Percentiles rank a stretch among this genome's conserved stretches.
These are phyloP conservation scores for Solanum corneliomulleri DNA, from an alignment of 257 asterid genomes.

Conservation along the genomic window DNA sequence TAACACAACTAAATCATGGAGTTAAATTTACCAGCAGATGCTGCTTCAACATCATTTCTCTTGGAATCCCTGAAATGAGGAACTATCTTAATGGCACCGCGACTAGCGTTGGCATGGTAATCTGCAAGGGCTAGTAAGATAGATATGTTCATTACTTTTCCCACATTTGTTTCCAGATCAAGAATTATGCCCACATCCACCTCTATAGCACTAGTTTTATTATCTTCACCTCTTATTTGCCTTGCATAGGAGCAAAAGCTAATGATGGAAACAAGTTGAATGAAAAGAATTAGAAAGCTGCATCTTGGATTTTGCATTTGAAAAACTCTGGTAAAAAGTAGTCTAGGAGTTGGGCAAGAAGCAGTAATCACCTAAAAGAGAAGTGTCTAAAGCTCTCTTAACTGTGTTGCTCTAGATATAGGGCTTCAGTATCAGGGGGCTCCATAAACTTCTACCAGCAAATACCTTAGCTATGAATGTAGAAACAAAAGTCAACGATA, in stretches of 20 bases:
- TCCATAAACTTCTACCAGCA: neutral
- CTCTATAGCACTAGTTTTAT: constrained; percentile 1
- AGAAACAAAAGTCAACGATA: neutral
- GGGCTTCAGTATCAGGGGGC: neutral
- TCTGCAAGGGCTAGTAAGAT: constrained; percentile 30
- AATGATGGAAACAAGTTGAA: neutral
- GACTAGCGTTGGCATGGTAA: constrained; percentile 11
- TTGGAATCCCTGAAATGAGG: constrained; percentile 26
- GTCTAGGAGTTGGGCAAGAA: neutral
- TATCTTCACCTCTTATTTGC: neutral
- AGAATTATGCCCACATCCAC: constrained; percentile 35
- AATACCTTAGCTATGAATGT: neutral
- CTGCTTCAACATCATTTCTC: constrained; percentile 20
- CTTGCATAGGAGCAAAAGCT: neutral
- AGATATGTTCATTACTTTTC: constrained; percentile 16
- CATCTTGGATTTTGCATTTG: constrained; percentile 6
- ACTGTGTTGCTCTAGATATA: neutral
- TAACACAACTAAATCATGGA: neutral
- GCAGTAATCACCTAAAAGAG: neutral
- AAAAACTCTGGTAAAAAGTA: neutral
- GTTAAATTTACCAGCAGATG: constrained; percentile 13
- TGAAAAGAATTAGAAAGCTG: neutral
- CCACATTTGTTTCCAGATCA: constrained; percentile 12
- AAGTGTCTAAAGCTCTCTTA: neutral
- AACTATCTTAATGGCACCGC: constrained; percentile 10